Evolutionary conservation across 1,284 basidiomycete species (phyloP).

Genomic region (Tylopilus sp.): DNA sequence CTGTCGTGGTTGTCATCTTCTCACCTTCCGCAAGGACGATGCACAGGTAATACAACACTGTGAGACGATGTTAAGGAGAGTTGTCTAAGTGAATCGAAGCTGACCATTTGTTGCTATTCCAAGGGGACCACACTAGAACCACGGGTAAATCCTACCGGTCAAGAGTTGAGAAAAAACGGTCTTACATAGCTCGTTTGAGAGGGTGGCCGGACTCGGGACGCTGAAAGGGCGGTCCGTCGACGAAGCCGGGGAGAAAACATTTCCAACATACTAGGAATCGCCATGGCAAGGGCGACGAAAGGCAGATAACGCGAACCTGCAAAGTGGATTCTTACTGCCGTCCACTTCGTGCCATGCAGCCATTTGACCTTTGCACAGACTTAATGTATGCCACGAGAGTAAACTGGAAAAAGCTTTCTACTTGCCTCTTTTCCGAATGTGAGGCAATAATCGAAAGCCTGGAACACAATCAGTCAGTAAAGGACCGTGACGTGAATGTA

Average conservation of each 20-base stretch:
- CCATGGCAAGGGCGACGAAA: constrained; percentile 19
- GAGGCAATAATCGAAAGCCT: constrained; percentile 22
- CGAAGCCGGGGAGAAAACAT: background rate
- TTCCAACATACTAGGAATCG: constrained; percentile 13
- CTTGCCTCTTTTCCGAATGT: constrained; percentile 16
- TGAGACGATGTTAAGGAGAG: background rate
- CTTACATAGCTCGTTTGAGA: constrained; percentile 12
- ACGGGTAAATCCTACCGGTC: constrained; percentile 1
- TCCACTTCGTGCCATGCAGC: constrained; percentile 19
- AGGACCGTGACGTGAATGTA: background rate
- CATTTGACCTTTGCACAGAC: constrained; percentile 15
- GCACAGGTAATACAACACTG: constrained; percentile 22
- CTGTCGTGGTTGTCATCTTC: background rate
- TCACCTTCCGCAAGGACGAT: constrained; percentile 19
- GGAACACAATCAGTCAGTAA: background rate
- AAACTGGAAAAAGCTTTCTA: background rate
- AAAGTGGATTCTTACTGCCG: constrained; percentile 20
- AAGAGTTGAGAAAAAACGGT: background rate
- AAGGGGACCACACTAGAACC: constrained; percentile 13
- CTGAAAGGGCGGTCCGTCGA: background rate
- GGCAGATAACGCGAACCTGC: constrained; percentile 21
- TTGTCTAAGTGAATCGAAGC: background rate
- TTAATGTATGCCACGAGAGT: background rate
- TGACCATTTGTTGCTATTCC: constrained; percentile 12
- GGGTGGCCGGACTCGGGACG: constrained; percentile 6